Conservation (phyloP, 1,284 basidiomycete genomes). For the Chalciporus sp. region DNA sequence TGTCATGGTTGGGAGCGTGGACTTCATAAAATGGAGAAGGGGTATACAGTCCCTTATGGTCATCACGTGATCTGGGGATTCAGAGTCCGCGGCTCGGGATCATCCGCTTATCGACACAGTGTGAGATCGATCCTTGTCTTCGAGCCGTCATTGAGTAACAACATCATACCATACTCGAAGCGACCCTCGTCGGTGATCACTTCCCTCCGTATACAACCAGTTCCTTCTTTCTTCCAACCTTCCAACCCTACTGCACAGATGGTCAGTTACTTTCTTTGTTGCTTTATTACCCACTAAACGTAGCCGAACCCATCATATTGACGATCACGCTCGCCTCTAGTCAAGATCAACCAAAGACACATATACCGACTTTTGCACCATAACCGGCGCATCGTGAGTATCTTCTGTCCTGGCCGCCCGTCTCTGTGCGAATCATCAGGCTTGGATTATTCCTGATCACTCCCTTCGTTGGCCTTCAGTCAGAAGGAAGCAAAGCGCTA, state of each 20-base stretch:
- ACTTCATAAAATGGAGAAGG: not conserved
- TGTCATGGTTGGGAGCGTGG: not conserved
- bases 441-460: conserved; percentile 6
- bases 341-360: conserved; percentile 24
- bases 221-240: not conserved
- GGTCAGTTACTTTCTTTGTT: not conserved
- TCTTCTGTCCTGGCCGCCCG: not conserved
- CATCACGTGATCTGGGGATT: conserved; percentile 25
- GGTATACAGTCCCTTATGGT: no score
- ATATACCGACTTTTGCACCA: conserved; percentile 54
- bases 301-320: not conserved
- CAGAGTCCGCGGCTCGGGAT: conserved; percentile 16
- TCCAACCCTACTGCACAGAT: not conserved
- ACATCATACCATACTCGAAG: not conserved
- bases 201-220: conserved; percentile 12
- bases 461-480: conserved; percentile 38
- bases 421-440: not conserved
- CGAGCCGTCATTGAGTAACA: not conserved
- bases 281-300: not conserved
- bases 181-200: not conserved
- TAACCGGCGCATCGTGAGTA: conserved; percentile 73
- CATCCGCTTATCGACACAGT: conserved; percentile 14
- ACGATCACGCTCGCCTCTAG: conserved; percentile 4
- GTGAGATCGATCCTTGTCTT: not conserved
- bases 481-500: conserved; percentile 70